Base-by-base conservation (phyloP, 768 basidiomycete species). In the Sistotremastrum niveocremeum region DNA sequence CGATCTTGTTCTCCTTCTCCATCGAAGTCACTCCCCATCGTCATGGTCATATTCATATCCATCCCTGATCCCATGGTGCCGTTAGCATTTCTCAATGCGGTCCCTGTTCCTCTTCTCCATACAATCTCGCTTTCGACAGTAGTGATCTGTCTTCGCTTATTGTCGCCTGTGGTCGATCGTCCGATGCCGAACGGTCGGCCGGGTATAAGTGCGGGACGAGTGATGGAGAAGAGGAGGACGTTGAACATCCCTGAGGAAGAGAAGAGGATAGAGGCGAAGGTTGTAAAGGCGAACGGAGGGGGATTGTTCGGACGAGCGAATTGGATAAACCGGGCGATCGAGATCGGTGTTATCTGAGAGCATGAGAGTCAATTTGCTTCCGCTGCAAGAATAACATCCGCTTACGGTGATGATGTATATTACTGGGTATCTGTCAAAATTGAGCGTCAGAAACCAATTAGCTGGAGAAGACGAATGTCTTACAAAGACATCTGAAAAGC, bases 401-500 rank as follows among this genome's bases (percentile, higher is more conserved):
- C 28, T 6, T 48, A 66, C 58, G 54, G 65, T 61, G 34, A 57
- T 49, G 34, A 67, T 63, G 51, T 71, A 71, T 11, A 71, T 62
- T 7, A 65, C 60, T 30, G 72, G 73, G 48, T 73, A 73, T 50
- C 72, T 73, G 47, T 2, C 20, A 41, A 39, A 10, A 8, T 11
- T 9, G 32, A 12, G 9, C 20, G 40, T 41, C 5, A n/a, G 48
- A 41, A 34, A 28, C 40, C 31, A 11, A 48, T 34, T 8, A 49
- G 30, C 2, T 35, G 46, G 9, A 42, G 45, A 41, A 9, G 12
- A 20, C 42, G 12, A 41, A 30, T 11, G 12, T 60, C 72, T 56
- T 49, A 74, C 72, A 67, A 71, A n/a, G 73, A 57, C 68, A 73
- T 68, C 32, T 66, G 57, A 35, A 65, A 58, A 7, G 72, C 72